Evolutionary conservation across 192 early-diverging fungal species (phyloP).

Genomic region (Umbelopsis ramanniana): DNA sequence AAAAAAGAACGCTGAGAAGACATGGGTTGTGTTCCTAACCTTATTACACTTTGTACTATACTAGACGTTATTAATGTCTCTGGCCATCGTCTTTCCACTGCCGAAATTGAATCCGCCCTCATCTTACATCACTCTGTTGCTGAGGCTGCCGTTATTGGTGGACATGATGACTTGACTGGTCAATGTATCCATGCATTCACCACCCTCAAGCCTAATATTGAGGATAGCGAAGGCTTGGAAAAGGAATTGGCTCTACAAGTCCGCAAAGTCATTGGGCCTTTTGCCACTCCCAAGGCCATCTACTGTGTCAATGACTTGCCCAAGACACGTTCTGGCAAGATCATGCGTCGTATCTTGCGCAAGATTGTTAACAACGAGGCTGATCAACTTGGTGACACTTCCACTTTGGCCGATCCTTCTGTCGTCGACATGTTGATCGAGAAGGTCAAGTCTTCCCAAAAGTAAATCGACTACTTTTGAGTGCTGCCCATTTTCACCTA

Average conservation of each 20-base stretch:
- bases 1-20: background rate
- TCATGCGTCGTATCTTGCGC: constrained; percentile 93
- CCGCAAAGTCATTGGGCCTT: constrained; percentile 89
- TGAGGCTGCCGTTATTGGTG: constrained; percentile 90
- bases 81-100: constrained; percentile 91
- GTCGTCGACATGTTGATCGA: constrained; percentile 31
- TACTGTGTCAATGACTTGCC: constrained; percentile 88
- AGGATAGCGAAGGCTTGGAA: constrained; percentile 49
- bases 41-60: background rate
- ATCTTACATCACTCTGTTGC: constrained; percentile 80
- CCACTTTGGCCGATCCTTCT: constrained; percentile 82
- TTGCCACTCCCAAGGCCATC: constrained; percentile 88
- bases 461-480: background rate
- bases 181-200: constrained; percentile 89
- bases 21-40: background rate
- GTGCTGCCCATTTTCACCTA: too few relatives aligned
- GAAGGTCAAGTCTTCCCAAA: constrained; percentile 4
- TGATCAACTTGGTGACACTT: constrained; percentile 86
- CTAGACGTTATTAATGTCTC: constrained; percentile 92
- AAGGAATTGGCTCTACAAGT: constrained; percentile 76
- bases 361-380: constrained; percentile 90
- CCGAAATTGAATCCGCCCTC: constrained; percentile 93
- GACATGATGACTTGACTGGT: constrained; percentile 87
- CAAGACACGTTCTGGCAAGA: constrained; percentile 96
- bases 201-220: constrained; percentile 70